Evolutionary conservation across 305 asterid genomes (phyloP).

Genomic region (Fraxinus floribunda): DNA sequence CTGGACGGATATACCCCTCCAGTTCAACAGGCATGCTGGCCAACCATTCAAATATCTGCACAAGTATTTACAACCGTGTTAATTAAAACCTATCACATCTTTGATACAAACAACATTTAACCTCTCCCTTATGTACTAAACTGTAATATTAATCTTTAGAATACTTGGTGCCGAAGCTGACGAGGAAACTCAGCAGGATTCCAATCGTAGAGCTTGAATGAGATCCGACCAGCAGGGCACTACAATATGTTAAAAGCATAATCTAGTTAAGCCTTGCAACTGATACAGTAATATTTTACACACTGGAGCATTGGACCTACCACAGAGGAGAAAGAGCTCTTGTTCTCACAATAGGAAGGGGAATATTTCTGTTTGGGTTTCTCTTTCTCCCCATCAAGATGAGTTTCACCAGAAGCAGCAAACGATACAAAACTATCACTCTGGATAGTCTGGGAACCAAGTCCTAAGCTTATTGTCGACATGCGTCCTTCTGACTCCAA

Average conservation of each 20-base stretch:
- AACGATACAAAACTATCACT: constrained; percentile 49
- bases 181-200: constrained; percentile 97
- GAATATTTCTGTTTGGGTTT: constrained; percentile 43
- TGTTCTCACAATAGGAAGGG: constrained; percentile 58
- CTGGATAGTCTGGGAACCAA: constrained; percentile 48
- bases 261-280: constrained; percentile 21
- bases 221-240: constrained; percentile 89
- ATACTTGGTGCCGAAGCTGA: constrained; percentile 89
- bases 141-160: constrained; percentile 66
- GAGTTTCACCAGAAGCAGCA: constrained; percentile 49
- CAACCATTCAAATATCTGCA: constrained; percentile 88
- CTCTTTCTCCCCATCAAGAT: constrained; percentile 42
- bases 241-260: constrained; percentile 29
- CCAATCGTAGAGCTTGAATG: constrained; percentile 96
- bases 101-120: constrained; percentile 19
- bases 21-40: constrained; percentile 92
- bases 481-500: constrained; percentile 58
- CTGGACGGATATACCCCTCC: constrained; percentile 96
- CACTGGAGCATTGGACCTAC: constrained; percentile 33
- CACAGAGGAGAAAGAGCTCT: constrained; percentile 63
- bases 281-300: background rate
- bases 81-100: constrained; percentile 30
- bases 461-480: constrained; percentile 41
- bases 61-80: constrained; percentile 25
- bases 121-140: constrained; percentile 48